phyloP scores from a whole-genome alignment of 2,329 filamentous ascomycete species.

The Trichoderma guizhouense region DNA sequence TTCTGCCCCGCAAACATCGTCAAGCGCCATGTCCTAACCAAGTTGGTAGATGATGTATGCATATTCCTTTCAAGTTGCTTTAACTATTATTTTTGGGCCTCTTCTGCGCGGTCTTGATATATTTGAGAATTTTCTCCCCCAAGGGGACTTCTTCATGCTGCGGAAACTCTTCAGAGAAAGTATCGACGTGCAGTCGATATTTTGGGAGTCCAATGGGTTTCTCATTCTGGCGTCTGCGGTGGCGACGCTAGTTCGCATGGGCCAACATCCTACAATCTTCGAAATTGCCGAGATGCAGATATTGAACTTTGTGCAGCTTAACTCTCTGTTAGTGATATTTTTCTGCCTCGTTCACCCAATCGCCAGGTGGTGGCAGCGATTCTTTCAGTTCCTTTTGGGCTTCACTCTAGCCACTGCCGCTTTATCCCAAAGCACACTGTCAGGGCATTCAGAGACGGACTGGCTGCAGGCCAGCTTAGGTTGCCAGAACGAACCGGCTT shows the following conservation, averaged over 20 bases:
- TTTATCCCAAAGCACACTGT: not conserved
- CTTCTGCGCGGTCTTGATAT: not conserved
- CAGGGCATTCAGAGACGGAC: not conserved
- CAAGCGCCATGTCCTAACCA: not conserved
- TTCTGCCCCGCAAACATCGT: not conserved
- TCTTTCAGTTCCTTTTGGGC: not conserved
- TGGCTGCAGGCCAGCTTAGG: not conserved
- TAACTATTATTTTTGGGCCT: not conserved
- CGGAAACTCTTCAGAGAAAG: not conserved
- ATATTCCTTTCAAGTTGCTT: not conserved
- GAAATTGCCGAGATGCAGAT: not conserved
- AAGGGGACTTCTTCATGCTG: not conserved
- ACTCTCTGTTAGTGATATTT: not conserved
- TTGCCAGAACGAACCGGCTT: not conserved
- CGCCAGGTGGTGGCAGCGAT: not conserved
- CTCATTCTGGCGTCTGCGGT: not conserved
- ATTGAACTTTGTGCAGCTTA: not conserved
- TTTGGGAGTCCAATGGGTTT: conserved; percentile 1
- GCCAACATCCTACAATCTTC: not conserved
- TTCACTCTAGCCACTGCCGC: not conserved
- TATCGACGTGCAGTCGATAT: not conserved
- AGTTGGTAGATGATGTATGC: not conserved
- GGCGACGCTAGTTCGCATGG: not conserved
- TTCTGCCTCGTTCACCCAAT: not conserved
- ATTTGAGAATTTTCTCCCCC: not conserved